Base-by-base conservation (phyloP, 768 basidiomycete genomes). In the Leccinum variicolor region DNA sequence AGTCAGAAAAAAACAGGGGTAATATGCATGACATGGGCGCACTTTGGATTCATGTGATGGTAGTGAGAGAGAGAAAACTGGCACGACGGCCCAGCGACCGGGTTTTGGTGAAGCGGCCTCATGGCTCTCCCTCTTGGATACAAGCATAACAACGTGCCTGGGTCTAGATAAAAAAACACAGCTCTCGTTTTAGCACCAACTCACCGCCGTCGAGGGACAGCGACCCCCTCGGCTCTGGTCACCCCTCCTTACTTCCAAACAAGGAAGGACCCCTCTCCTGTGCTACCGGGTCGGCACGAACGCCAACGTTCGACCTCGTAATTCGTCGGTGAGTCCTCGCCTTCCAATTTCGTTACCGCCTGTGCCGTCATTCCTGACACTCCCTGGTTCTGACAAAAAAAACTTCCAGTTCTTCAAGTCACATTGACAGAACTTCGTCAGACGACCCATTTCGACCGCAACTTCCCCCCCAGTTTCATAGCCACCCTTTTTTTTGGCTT, bases 301-400 rank as follows among this genome's bases (percentile, higher is more conserved):
- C 6, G 48, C 58, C 66, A 70, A 70, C 68, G 68, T 69, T 68
- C 60, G 66, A 58, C 54, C 50, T 47, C 48, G 49, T 54, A 62
- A 69, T 67, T 68, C 56, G 68, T 43, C 53, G 50, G 59, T 56
- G 54, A 64, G 66, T 46, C 15, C 29, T 28, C 31, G 9, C 56
- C 28, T 56, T 53, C 54, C 57, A 46, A 52, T 63, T 63, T 50
- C 23, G 61, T 61, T 57, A 34, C 28, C 41, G 13, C 13, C 52
- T 69, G n/a, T n/a, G 62, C 62, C 62, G 62, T 69, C 34, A 64
- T 59, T 43, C 25, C n/a, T 29, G 23, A 53, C 55, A 54, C 55
- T 54, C 41, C 39, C 41, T 14, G n/a, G n/a, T 41, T 41, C 39
- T n/a, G 17, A 41, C 9, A n/a, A 41, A 41, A 39, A n/a, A 41